phyloP scores from a whole-genome alignment of 805 yeast genomes.

The Jamesozyma spencerorum region DNA sequence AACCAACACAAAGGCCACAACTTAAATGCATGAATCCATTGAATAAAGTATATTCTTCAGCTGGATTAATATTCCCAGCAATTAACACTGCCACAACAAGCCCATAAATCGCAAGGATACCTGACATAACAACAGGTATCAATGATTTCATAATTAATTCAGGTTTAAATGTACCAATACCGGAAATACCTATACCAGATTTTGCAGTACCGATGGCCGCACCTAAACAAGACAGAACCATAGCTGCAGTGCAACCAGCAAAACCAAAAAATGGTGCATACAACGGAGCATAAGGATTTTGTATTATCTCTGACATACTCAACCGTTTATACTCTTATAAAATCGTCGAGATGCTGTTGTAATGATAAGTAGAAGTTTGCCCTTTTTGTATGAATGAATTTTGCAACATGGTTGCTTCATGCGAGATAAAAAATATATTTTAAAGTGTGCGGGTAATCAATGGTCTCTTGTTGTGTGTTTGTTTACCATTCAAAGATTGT shows the following conservation, averaged over 20 bases:
- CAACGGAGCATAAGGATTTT: slow-evolving; percentile 65
- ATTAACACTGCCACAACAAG: slow-evolving; percentile 92
- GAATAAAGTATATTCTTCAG: slow-evolving; percentile 71
- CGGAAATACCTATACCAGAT: slow-evolving; percentile 95
- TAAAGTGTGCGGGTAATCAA: no score
- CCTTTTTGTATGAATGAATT: no score
- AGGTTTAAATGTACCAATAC: slow-evolving; percentile 96
- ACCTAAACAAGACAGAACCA: slow-evolving; percentile 88
- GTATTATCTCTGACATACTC: slow-evolving; percentile 4
- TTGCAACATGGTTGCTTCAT: no score
- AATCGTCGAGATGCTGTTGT: no score
- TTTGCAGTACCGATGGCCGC: slow-evolving; percentile 98
- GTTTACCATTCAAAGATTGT: neutral
- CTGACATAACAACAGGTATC: slow-evolving; percentile 97
- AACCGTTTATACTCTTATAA: no score
- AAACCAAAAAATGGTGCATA: slow-evolving; percentile 97
- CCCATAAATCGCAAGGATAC: slow-evolving; percentile 95
- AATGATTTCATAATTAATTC: slow-evolving; percentile 91
- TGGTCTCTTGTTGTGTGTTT: no score
- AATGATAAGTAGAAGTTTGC: no score
- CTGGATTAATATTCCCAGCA: slow-evolving; percentile 81
- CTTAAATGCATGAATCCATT: slow-evolving; percentile 98
- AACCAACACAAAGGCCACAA: slow-evolving; percentile 93
- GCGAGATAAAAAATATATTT: no score
- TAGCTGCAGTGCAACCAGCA: slow-evolving; percentile 93